phyloP scores from a whole-genome alignment of 2,329 filamentous ascomycete species.

The Exophiala sp. region DNA sequence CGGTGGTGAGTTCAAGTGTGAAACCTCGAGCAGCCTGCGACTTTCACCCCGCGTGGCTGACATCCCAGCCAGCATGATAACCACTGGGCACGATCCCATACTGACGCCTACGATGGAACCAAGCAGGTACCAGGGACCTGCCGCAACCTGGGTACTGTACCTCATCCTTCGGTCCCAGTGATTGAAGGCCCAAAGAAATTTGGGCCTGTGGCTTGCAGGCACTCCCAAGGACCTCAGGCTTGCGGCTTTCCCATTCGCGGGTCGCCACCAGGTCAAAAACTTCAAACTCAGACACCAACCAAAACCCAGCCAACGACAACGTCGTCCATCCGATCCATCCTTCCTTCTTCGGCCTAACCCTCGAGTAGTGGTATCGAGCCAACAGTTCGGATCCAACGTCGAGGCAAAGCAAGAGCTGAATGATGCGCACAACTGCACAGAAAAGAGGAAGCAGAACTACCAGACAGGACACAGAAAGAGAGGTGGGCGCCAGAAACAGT shows the following conservation, averaged over 20 bases:
- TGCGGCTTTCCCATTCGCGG: neutral
- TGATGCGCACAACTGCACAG: no score
- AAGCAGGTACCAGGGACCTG: no score
- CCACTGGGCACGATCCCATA: no score
- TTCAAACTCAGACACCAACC: conserved; percentile 18
- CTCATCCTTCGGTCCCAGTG: no score
- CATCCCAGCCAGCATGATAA: no score
- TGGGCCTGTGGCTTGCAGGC: neutral
- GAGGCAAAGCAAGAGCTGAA: neutral
- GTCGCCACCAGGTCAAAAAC: neutral
- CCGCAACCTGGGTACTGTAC: no score
- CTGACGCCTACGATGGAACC: no score
- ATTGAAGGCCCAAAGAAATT: neutral
- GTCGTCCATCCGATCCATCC: neutral
- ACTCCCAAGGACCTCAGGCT: neutral
- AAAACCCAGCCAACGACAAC: conserved; percentile 22
- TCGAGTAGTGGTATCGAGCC: neutral
- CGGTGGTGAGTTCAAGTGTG: no score
- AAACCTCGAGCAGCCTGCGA: no score
- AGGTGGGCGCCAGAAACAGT: neutral
- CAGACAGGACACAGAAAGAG: neutral
- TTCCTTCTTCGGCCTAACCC: conserved; percentile 4
- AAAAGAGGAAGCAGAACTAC: no score
- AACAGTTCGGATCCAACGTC: neutral
- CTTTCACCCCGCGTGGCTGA: no score